phyloP scores from a whole-genome alignment of 2,329 filamentous ascomycete species.

The Pseudogymnoascus sp. region DNA sequence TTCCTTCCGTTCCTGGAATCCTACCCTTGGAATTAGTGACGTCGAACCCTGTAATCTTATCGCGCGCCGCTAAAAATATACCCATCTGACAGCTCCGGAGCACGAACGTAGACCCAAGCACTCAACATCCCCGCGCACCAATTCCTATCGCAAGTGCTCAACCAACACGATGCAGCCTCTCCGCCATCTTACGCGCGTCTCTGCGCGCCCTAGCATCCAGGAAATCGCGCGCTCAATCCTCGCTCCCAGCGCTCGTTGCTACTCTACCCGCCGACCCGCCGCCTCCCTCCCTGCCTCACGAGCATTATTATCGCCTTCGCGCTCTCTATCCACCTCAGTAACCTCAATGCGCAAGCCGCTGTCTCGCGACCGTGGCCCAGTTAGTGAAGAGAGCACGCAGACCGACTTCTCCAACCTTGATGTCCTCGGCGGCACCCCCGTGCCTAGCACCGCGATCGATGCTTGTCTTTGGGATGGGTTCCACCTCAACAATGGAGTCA shows the following conservation, averaged over 20 bases:
- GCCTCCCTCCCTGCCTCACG: background rate
- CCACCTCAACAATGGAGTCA: slow-evolving; percentile 71
- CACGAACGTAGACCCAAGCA: background rate
- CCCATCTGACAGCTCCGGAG: background rate
- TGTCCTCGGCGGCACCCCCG: slow-evolving; percentile 65
- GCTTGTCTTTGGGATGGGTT: slow-evolving; percentile 79
- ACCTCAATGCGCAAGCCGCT: slow-evolving; percentile 22
- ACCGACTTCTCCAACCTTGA: slow-evolving; percentile 71
- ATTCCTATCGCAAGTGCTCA: background rate
- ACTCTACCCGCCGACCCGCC: background rate
- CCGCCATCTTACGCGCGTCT: background rate
- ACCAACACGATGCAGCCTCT: background rate
- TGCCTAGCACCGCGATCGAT: slow-evolving; percentile 76
- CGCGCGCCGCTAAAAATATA: background rate
- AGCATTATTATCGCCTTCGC: background rate
- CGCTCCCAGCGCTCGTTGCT: background rate
- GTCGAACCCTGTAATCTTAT: slow-evolving; percentile 3
- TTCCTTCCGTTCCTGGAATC: background rate
- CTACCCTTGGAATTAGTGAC: background rate
- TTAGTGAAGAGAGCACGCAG: slow-evolving; percentile 51
- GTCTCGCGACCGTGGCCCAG: slow-evolving; percentile 50
- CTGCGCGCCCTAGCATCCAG: background rate
- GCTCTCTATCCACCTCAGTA: slow-evolving; percentile 8
- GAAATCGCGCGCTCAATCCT: slow-evolving; percentile 5
- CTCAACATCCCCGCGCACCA: background rate